These are phyloP conservation scores for Rhododendron ferrugineum DNA, from an alignment of 148 eudicot genomes.

Conservation along the genomic window DNA sequence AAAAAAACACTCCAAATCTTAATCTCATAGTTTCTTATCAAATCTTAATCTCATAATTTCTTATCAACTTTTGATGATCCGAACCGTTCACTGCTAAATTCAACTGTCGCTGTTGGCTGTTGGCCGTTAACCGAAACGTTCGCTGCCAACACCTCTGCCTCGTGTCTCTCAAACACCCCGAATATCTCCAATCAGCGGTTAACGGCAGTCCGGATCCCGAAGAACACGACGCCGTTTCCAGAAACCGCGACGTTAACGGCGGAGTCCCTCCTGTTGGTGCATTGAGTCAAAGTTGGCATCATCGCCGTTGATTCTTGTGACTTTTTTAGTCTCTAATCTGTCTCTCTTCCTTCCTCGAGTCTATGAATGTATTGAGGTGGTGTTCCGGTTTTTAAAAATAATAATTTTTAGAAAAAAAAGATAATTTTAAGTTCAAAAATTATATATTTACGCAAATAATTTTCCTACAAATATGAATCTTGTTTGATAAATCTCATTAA, in stretches of 20 bases:
- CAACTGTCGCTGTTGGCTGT: not conserved
- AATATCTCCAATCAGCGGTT: slow-evolving; percentile 16
- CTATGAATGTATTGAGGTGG: slow-evolving; percentile 18
- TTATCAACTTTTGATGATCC: too few relatives aligned
- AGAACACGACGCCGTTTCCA: slow-evolving; percentile 12
- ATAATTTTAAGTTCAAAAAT: too few relatives aligned
- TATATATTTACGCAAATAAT: too few relatives aligned
- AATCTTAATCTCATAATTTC: too few relatives aligned
- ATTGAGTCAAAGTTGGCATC: not conserved
- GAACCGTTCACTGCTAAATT: not conserved
- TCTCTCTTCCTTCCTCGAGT: slow-evolving; percentile 24
- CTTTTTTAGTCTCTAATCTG: slow-evolving; percentile 24
- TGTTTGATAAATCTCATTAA: too few relatives aligned
- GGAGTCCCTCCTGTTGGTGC: not conserved
- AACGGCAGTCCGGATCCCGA: slow-evolving; percentile 17
- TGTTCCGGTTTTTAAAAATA: too few relatives aligned
- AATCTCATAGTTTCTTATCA: too few relatives aligned
- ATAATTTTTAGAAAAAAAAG: too few relatives aligned
- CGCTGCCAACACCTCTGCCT: slow-evolving; percentile 31
- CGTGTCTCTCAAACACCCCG: slow-evolving; percentile 22
- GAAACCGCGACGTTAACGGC: slow-evolving; percentile 8
- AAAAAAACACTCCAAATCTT: too few relatives aligned
- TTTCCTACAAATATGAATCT: too few relatives aligned
- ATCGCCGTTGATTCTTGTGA: not conserved
- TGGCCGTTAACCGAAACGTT: slow-evolving; percentile 12